Evolutionary conservation across 495 filamentous ascomycete species (phyloP).

Genomic region (Aspergillus ostianus): DNA sequence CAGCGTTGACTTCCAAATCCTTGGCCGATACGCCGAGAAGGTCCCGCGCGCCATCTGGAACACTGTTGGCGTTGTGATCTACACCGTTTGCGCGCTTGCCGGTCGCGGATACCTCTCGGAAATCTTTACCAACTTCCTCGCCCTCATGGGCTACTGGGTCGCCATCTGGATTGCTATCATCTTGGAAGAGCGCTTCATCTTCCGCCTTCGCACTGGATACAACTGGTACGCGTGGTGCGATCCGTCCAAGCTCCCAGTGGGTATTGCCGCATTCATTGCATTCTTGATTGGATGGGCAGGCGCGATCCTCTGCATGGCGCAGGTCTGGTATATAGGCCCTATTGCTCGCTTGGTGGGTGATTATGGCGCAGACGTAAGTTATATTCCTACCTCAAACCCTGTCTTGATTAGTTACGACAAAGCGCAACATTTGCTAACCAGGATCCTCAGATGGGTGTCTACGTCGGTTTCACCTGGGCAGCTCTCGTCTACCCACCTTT

Average conservation of each 20-base stretch:
- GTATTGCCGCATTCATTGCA: slow-evolving; percentile 58
- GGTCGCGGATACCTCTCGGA: slow-evolving; percentile 59
- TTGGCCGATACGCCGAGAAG: slow-evolving; percentile 54
- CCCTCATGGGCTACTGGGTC: slow-evolving; percentile 74
- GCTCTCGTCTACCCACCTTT: slow-evolving; percentile 50
- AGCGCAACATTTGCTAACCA: slow-evolving; percentile 13
- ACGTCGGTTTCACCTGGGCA: slow-evolving; percentile 50
- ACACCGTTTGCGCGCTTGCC: slow-evolving; percentile 61
- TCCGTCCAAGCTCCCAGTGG: slow-evolving; percentile 57
- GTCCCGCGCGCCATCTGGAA: slow-evolving; percentile 66
- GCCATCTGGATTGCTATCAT: slow-evolving; percentile 63
- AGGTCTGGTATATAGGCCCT: slow-evolving; percentile 67
- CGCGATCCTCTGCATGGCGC: slow-evolving; percentile 67
- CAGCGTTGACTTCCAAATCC: slow-evolving; percentile 67
- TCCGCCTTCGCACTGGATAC: slow-evolving; percentile 50
- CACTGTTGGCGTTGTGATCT: slow-evolving; percentile 56
- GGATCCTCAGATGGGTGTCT: slow-evolving; percentile 45
- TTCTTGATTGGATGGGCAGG: slow-evolving; percentile 71
- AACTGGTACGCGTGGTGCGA: slow-evolving; percentile 64
- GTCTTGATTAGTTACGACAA: neutral
- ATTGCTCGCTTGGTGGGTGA: slow-evolving; percentile 55
- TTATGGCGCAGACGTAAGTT: slow-evolving; percentile 58
- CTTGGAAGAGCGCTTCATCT: slow-evolving; percentile 63
- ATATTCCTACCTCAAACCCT: neutral
- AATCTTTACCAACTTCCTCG: slow-evolving; percentile 71